Evolutionary conservation across 345 rosid species (phyloP).

Genomic region (Ailanthus altissimus): DNA sequence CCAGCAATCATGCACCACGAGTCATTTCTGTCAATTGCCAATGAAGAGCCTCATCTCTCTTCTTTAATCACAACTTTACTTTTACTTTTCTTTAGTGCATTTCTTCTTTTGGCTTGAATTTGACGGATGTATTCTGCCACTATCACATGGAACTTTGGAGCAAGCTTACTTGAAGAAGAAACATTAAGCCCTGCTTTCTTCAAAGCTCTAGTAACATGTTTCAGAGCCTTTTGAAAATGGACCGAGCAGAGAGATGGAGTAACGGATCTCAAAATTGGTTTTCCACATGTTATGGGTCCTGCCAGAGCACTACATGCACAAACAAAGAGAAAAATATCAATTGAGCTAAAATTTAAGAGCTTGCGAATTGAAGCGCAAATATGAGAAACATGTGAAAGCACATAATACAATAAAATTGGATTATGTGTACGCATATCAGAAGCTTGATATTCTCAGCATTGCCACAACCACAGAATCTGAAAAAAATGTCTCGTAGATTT

Average conservation of each 20-base stretch:
- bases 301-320: conserved; percentile 55
- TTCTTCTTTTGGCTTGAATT: conserved; percentile 71
- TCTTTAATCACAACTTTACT: conserved; percentile 40
- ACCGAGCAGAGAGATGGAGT: conserved; percentile 54
- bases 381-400: not conserved
- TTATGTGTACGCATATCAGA: not conserved
- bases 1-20: not conserved
- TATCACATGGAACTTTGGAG: conserved; percentile 72
- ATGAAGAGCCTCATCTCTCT: conserved; percentile 32
- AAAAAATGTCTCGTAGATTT: not conserved
- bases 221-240: conserved; percentile 76
- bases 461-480: not conserved
- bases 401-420: not conserved
- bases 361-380: not conserved
- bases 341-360: not conserved
- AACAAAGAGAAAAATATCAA: not conserved
- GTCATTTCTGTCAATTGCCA: not conserved
- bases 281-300: conserved; percentile 77
- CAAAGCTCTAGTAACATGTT: conserved; percentile 57
- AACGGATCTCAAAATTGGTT: conserved; percentile 63
- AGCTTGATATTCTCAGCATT: not conserved
- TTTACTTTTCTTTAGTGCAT: conserved; percentile 32
- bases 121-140: conserved; percentile 69
- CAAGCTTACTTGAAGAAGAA: conserved; percentile 60
- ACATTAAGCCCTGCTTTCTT: conserved; percentile 73